Percentiles rank a stretch among this genome's conserved stretches.
Evolutionary conservation across 306 rosid genomes (phyloP).

Genomic region (Coriaria nepalensis): DNA sequence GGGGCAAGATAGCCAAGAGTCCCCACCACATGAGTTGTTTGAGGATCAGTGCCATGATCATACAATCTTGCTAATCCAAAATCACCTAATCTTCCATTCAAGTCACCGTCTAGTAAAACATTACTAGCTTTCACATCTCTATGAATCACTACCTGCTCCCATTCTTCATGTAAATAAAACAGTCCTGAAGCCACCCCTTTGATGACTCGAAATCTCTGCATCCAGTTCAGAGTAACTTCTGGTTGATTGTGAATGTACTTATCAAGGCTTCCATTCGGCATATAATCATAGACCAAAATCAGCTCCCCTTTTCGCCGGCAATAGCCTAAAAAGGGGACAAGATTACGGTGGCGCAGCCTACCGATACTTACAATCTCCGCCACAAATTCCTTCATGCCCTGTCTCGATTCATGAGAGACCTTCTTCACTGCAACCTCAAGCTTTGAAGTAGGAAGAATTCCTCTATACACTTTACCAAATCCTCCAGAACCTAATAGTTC

Average conservation of each 20-base stretch:
- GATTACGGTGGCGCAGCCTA: constrained; percentile 20
- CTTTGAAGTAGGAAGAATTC: constrained; percentile 11
- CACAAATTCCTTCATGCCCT: constrained; percentile 28
- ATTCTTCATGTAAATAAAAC: constrained; percentile 25
- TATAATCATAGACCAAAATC: constrained; percentile 21
- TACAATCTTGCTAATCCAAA: constrained; percentile 21
- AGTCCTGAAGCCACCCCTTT: constrained; percentile 24
- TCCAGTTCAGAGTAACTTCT: constrained; percentile 14
- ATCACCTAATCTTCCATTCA: too few relatives aligned
- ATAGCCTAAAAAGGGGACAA: constrained; percentile 21
- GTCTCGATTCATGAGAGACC: constrained; percentile 23
- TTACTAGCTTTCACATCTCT: too few relatives aligned
- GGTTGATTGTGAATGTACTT: constrained; percentile 15
- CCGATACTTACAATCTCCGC: constrained; percentile 26
- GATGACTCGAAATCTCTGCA: constrained; percentile 18
- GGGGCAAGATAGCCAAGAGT: constrained; percentile 29
- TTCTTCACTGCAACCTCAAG: constrained; percentile 23
- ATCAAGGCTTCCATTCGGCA: constrained; percentile 33
- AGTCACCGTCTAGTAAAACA: too few relatives aligned
- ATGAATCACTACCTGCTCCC: too few relatives aligned
- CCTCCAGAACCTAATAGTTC: constrained; percentile 22
- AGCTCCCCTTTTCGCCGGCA: constrained; percentile 22
- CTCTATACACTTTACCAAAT: constrained; percentile 24
- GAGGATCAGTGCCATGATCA: constrained; percentile 23
- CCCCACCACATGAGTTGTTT: constrained; percentile 20